Evolutionary conservation across 148 eudicot species (phyloP).

Genomic region (Camellia lanceoleosa): DNA sequence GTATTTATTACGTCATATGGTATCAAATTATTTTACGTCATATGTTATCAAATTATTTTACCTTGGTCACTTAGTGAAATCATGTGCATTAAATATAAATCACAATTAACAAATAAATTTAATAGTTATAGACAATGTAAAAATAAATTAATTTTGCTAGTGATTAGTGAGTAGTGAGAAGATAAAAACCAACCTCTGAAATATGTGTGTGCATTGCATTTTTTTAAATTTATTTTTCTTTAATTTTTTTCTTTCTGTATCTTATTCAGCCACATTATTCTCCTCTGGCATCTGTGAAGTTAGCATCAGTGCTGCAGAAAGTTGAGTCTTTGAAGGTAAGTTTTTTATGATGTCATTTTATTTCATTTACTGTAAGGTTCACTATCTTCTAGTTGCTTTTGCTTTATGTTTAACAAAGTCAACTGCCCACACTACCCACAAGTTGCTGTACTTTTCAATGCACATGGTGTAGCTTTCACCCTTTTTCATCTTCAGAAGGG

Average conservation of each 20-base stretch:
- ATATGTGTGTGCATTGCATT: not conserved
- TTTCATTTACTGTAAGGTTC: not conserved
- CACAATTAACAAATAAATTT: not conserved
- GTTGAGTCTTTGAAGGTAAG: constrained; percentile 76
- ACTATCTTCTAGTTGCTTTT: not conserved
- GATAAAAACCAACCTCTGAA: not conserved
- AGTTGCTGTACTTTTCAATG: not conserved
- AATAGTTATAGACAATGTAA: not conserved
- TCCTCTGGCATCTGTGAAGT: constrained; percentile 64
- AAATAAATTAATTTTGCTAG: not conserved
- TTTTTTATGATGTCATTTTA: constrained; percentile 4
- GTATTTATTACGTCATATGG: not conserved
- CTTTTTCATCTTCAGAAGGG: not conserved
- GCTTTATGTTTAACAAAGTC: not conserved
- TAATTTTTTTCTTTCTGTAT: constrained; percentile 4
- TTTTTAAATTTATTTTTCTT: not conserved
- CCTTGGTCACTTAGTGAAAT: not conserved
- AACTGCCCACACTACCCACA: not conserved
- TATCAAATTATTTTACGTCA: not conserved
- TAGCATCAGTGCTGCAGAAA: constrained; percentile 63
- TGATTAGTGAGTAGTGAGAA: too few species aligned
- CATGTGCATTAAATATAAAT: not conserved
- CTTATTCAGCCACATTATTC: constrained; percentile 52
- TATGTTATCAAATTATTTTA: too few species aligned
- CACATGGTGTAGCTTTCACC: not conserved